Percentiles rank a stretch among this genome's conserved stretches.
Evolutionary conservation across 768 basidiomycete species (phyloP).

Genomic region (Leccinum barrowsii): DNA sequence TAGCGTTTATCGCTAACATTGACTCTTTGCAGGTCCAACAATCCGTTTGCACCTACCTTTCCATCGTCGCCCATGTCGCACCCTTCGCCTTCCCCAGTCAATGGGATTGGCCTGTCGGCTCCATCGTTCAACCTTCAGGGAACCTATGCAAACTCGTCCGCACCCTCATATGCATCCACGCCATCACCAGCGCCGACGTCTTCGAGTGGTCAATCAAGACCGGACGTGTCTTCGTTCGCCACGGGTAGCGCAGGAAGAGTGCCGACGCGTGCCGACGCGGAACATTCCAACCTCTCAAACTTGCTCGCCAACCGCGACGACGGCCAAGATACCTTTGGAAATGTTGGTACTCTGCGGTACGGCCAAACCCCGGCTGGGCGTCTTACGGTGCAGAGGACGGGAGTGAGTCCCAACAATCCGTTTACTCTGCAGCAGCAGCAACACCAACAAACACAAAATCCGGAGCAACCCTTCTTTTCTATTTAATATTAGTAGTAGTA

Average conservation of each 20-base stretch:
- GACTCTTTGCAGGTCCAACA: constrained; percentile 72
- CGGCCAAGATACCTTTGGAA: constrained; percentile 95
- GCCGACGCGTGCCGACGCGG: constrained; percentile 57
- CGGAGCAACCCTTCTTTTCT: constrained; percentile 80
- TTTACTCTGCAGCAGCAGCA: constrained; percentile 46
- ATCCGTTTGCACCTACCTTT: constrained; percentile 75
- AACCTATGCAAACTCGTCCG: constrained; percentile 52
- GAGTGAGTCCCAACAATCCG: constrained; percentile 53
- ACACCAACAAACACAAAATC: constrained; percentile 51
- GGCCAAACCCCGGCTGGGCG: constrained; percentile 56
- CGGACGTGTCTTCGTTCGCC: constrained; percentile 27
- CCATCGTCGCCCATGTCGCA: constrained; percentile 32
- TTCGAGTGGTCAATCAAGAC: constrained; percentile 35
- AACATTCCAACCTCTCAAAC: constrained; percentile 69
- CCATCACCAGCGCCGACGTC: constrained; percentile 42
- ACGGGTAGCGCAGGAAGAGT: constrained; percentile 14
- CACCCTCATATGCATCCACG: constrained; percentile 31
- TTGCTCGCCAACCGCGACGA: constrained; percentile 88
- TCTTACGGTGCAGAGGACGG: constrained; percentile 44
- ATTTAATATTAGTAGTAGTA: constrained; percentile 39
- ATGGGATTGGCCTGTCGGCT: constrained; percentile 26
- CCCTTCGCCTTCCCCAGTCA: constrained; percentile 31
- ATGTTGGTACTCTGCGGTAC: constrained; percentile 74
- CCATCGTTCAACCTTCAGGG: constrained; percentile 69
- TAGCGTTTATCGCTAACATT: constrained; percentile 17